These are phyloP conservation scores for Dimocarpus longan DNA, from an alignment of 345 rosid genomes.

Conservation along the genomic window DNA sequence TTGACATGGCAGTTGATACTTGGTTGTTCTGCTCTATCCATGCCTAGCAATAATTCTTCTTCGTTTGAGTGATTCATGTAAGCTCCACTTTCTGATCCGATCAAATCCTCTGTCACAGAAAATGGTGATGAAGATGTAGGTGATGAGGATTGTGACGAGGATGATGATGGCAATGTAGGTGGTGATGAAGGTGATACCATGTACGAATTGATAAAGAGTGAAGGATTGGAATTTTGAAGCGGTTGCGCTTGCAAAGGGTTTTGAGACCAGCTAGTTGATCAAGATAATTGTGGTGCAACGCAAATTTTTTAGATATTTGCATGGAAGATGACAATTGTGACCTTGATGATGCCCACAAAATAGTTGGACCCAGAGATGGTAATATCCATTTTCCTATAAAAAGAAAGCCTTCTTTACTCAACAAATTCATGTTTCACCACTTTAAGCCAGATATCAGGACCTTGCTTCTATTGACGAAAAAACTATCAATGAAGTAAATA, in stretches of 20 bases:
- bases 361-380: constrained; percentile 24
- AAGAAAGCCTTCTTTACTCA: constrained; percentile 17
- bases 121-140: constrained; percentile 27
- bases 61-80: constrained; percentile 15
- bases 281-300: background rate
- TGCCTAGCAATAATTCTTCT: background rate
- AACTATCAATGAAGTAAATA: background rate
- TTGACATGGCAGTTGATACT: background rate
- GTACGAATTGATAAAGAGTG: constrained; percentile 22
- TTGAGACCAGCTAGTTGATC: constrained; percentile 32
- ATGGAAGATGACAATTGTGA: constrained; percentile 15
- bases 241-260: constrained; percentile 23
- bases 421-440: constrained; percentile 16
- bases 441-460: too few relatives aligned
- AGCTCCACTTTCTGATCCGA: constrained; percentile 48
- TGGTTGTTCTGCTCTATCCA: background rate
- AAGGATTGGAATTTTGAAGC: constrained; percentile 4
- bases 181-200: constrained; percentile 10
- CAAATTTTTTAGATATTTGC: constrained; percentile 16
- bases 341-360: constrained; percentile 16
- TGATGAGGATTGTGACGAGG: background rate
- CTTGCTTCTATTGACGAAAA: background rate
- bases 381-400: constrained; percentile 22
- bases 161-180: background rate
- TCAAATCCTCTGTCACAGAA: constrained; percentile 32